phyloP scores from a whole-genome alignment of 1,284 basidiomycete genomes.

The Cryptococcus amylolentus region DNA sequence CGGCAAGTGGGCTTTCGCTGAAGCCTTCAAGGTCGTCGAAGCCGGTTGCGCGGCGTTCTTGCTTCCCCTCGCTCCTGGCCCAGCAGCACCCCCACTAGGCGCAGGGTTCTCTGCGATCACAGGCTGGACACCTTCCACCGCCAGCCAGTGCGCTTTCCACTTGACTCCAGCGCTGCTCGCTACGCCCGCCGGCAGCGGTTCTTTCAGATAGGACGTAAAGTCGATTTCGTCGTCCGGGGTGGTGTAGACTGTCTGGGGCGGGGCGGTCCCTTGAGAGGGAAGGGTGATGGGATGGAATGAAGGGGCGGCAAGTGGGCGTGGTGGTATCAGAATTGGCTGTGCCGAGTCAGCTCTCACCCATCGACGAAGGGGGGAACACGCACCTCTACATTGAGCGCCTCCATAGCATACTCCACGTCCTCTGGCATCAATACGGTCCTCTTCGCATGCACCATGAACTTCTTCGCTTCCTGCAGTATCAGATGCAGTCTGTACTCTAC shows the following conservation, averaged over 20 bases:
- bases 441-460: slow-evolving; percentile 93
- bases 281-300: slow-evolving; percentile 58
- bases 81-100: slow-evolving; percentile 25
- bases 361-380: slow-evolving; percentile 8
- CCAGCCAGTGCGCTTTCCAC: slow-evolving; percentile 84
- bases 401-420: slow-evolving; percentile 90
- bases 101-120: slow-evolving; percentile 95
- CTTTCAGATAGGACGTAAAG: slow-evolving; percentile 78
- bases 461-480: slow-evolving; percentile 74
- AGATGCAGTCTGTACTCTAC: slow-evolving; percentile 93
- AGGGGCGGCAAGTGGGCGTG: slow-evolving; percentile 54
- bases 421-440: slow-evolving; percentile 79
- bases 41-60: slow-evolving; percentile 19
- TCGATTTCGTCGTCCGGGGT: slow-evolving; percentile 97
- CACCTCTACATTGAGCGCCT: slow-evolving; percentile 86
- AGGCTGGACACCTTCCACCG: slow-evolving; percentile 96
- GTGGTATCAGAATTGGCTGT: slow-evolving; percentile 46
- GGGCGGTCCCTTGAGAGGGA: slow-evolving; percentile 38
- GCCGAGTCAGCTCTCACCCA: background rate
- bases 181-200: slow-evolving; percentile 38
- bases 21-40: slow-evolving; percentile 39
- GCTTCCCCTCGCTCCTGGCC: background rate
- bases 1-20: slow-evolving; percentile 86
- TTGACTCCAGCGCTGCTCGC: slow-evolving; percentile 44
- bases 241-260: slow-evolving; percentile 74